Conservation (phyloP, 2,329 filamentous ascomycete species). For the Metarhizium robertsii region DNA sequence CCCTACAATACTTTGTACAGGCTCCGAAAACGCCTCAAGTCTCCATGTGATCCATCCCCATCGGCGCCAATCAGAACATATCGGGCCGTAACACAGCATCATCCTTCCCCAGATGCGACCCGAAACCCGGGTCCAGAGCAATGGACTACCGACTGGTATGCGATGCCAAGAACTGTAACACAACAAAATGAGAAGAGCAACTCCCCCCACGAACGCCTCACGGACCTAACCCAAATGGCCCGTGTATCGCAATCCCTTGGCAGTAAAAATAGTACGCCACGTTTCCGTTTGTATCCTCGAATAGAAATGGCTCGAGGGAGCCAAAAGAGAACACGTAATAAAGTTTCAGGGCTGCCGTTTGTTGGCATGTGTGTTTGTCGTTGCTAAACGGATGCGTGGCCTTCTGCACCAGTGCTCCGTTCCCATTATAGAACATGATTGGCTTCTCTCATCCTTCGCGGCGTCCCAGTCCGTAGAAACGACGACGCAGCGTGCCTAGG, state of each 20-base stretch:
- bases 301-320: not conserved
- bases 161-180: not conserved
- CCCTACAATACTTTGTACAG: not conserved
- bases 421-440: slow-evolving; percentile 23
- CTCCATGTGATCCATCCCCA: not conserved
- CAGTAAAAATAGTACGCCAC: not conserved
- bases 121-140: not conserved
- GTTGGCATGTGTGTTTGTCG: not conserved
- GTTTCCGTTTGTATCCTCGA: not conserved
- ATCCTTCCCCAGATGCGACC: not conserved
- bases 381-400: not conserved
- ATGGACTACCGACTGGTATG: not conserved
- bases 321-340: not conserved
- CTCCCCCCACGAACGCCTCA: not conserved
- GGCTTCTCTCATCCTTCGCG: slow-evolving; percentile 26
- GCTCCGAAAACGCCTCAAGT: not conserved
- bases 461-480: slow-evolving; percentile 32
- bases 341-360: not conserved
- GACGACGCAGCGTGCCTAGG: slow-evolving; percentile 33
- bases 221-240: not conserved
- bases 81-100: not conserved
- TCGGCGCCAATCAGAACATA: not conserved
- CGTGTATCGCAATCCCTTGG: not conserved
- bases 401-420: no score
- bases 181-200: not conserved